Evolutionary conservation across 495 filamentous ascomycete genomes (phyloP), one percentile per base, ranked within the genome.

Genomic region (Penicillium lividum): DNA sequence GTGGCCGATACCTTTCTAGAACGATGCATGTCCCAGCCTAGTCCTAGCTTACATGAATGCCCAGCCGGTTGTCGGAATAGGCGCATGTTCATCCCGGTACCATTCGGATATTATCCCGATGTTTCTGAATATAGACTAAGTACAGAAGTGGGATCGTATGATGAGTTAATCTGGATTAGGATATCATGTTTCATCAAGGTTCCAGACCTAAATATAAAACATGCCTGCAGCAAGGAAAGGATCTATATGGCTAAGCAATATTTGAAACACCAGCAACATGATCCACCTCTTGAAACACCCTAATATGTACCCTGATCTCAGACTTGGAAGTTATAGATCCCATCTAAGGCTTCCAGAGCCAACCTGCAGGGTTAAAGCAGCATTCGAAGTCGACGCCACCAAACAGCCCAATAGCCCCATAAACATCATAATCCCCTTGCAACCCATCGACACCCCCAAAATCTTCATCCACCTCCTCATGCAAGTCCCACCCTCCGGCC

Each of bases 361-460:
- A 83, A 16, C 66, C 67, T 56, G 63, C 58, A 56, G 69, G 81
- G 48, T 82, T 72, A 68, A 95, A 92, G 30, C 82, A 77, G 10
- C 88, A 77, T 69, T 93, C 87, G 64, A 90, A 92, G 30, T 83
- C 86, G 15, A 88, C 85, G 54, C 74, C 82, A 34, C 88, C 87
- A 72, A 86, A 95, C 46, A 83, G 77, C 5, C 93, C 93, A 29
- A 98, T 74, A 1, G 90, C 89, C 42, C 85, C 88, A 73, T 89
- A 90, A 40, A 98, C 58, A 68, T 98, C 93, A 66, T 85, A 82
- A 45, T 84, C 81, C 0, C 93, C 93, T 69, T 92, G 89, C 40
- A 98, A 72, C 1, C 93, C 93, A 43, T 81, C 77, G 0, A 90
- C 78, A 3, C 84, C 82, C 55, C 87, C 78, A 54, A 89, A 82